A percentile compares a stretch with the other conserved stretches of the same genome.
Conservation (phyloP, 768 basidiomycete species). For the Dentipellis fragilis region DNA sequence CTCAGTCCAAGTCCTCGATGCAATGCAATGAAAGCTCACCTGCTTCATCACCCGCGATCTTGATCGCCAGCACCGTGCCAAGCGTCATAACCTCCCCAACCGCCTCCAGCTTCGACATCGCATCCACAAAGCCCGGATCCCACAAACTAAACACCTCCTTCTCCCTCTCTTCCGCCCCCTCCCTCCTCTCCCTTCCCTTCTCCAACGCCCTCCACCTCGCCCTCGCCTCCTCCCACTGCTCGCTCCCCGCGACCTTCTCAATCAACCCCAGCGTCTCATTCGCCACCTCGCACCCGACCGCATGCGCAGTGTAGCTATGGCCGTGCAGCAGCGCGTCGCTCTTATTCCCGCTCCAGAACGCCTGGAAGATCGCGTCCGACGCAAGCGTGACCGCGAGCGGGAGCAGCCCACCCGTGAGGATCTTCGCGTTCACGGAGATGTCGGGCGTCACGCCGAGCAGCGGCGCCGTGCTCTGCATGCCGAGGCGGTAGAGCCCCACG, state of each 20-base stretch:
- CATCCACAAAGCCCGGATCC: conserved; percentile 61
- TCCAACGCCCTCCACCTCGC: conserved; percentile 39
- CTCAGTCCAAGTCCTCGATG: not conserved
- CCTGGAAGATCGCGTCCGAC: conserved; percentile 65
- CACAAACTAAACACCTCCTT: conserved; percentile 75
- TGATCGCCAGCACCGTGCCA: conserved; percentile 78
- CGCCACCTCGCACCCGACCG: conserved; percentile 88
- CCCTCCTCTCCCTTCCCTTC: not conserved
- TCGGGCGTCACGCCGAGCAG: conserved; percentile 73
- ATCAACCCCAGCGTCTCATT: conserved; percentile 65
- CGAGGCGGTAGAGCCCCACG: conserved; percentile 83
- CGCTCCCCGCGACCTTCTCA: conserved; percentile 36
- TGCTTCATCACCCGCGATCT: conserved; percentile 43
- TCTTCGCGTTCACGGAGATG: conserved; percentile 87
- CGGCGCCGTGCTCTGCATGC: conserved; percentile 51
- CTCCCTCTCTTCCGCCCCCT: conserved; percentile 9
- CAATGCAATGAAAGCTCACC: conserved; percentile 30
- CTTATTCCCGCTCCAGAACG: conserved; percentile 69
- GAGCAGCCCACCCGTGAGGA: conserved; percentile 85
- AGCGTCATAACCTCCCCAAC: conserved; percentile 80
- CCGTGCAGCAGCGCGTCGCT: conserved; percentile 86
- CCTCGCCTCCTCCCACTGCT: conserved; percentile 51
- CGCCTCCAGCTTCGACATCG: conserved; percentile 41
- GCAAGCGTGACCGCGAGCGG: conserved; percentile 84
- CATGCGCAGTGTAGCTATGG: conserved; percentile 92